Percentiles rank a stretch among this genome's conserved stretches.
Evolutionary conservation across 2,329 filamentous ascomycete species (phyloP).

Genomic region (Onygenales sp.): DNA sequence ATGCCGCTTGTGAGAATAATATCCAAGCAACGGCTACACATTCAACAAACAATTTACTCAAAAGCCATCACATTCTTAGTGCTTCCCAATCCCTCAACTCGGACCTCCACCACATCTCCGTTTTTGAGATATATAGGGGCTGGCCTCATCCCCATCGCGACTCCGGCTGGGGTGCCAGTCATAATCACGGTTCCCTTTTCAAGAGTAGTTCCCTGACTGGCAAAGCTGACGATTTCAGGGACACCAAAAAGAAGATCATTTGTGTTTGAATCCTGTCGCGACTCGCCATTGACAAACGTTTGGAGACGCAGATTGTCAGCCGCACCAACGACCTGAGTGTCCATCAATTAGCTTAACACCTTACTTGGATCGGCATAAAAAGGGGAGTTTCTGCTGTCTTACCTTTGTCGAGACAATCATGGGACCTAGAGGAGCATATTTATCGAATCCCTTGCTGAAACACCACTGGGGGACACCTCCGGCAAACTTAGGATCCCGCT

Average conservation of each 20-base stretch:
- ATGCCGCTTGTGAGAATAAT: too few species aligned
- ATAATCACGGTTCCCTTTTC: conserved; percentile 30
- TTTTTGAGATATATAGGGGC: conserved; percentile 28
- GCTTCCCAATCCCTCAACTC: conserved; percentile 28
- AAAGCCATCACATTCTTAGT: not conserved
- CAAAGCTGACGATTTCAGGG: conserved; percentile 24
- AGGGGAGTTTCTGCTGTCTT: too few species aligned
- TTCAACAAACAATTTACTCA: not conserved
- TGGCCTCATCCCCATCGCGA: conserved; percentile 30
- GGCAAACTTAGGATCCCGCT: conserved; percentile 19
- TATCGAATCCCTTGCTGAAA: conserved; percentile 21
- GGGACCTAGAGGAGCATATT: conserved; percentile 27
- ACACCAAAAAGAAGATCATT: conserved; percentile 33
- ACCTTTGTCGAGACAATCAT: conserved; percentile 22
- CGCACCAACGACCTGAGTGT: conserved; percentile 17
- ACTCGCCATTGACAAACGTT: conserved; percentile 25
- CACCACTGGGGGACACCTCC: not conserved
- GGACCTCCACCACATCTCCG: conserved; percentile 31
- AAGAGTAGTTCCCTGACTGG: conserved; percentile 31
- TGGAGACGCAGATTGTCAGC: conserved; percentile 24
- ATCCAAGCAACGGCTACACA: too few species aligned
- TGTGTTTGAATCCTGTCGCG: conserved; percentile 29
- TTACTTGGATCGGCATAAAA: too few species aligned
- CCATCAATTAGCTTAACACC: too few species aligned
- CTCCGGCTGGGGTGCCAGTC: conserved; percentile 34